These are phyloP conservation scores for Wilcoxina mikolae DNA, from an alignment of 495 filamentous ascomycete genomes.

Conservation along the genomic window DNA sequence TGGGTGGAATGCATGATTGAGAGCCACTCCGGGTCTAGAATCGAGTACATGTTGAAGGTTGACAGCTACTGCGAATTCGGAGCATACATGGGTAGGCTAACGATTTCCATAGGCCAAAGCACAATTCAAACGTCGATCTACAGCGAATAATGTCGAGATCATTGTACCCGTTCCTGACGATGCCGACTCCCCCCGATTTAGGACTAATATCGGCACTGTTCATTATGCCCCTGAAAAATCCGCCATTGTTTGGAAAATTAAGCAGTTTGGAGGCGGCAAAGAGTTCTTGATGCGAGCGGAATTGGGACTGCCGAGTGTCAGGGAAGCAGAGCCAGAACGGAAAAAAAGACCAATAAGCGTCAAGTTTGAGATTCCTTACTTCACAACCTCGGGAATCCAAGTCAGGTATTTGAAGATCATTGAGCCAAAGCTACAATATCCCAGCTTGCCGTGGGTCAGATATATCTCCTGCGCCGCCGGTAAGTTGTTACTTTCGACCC, in stretches of 20 bases:
- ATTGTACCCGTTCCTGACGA: conserved; percentile 94
- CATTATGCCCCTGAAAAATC: conserved; percentile 97
- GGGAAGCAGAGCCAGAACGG: conserved; percentile 92
- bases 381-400: conserved; percentile 96
- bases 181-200: conserved; percentile 89
- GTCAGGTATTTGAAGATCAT: conserved; percentile 98
- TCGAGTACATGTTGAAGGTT: conserved; percentile 97
- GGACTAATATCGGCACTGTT: conserved; percentile 94
- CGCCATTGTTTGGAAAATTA: conserved; percentile 99
- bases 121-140: conserved; percentile 95
- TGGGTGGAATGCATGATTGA: conserved; percentile 99
- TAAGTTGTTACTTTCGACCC: conserved; percentile 3
- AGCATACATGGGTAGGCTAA: not conserved
- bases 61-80: not conserved
- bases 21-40: conserved; percentile 79
- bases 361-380: conserved; percentile 99
- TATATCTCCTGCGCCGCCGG: conserved; percentile 50
- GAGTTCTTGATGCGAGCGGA: conserved; percentile 99
- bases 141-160: conserved; percentile 98
- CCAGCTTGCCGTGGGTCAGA: conserved; percentile 93
- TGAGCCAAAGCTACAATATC: conserved; percentile 98
- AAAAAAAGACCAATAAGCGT: conserved; percentile 90
- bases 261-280: conserved; percentile 96
- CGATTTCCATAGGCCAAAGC: conserved; percentile 53
- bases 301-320: conserved; percentile 80